Conservation (phyloP, 495 filamentous ascomycete genomes). For the Penicillium maclennaniae region DNA sequence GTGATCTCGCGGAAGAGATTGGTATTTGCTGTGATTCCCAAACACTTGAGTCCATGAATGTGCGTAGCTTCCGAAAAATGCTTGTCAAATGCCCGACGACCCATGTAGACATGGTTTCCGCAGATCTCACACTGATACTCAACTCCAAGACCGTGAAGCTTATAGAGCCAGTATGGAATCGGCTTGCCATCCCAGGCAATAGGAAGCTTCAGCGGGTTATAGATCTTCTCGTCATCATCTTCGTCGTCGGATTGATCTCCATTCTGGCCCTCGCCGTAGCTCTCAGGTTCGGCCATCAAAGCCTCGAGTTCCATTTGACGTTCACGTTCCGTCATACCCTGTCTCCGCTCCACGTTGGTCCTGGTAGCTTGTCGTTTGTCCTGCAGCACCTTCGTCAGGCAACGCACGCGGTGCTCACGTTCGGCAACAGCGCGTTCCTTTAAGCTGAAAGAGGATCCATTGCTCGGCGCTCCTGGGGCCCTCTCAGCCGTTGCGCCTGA, state of each 20-base stretch:
- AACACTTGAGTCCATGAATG: slow-evolving; percentile 85
- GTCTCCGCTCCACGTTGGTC: slow-evolving; percentile 88
- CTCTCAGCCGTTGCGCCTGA: slow-evolving; percentile 28
- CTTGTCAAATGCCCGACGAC: slow-evolving; percentile 92
- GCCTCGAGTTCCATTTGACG: slow-evolving; percentile 87
- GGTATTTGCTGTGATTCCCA: slow-evolving; percentile 85
- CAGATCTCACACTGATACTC: slow-evolving; percentile 96
- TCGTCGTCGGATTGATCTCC: slow-evolving; percentile 67
- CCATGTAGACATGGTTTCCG: slow-evolving; percentile 97
- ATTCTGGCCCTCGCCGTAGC: slow-evolving; percentile 41
- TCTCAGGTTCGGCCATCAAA: slow-evolving; percentile 62
- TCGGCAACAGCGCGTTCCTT: slow-evolving; percentile 91
- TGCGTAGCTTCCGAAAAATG: slow-evolving; percentile 94
- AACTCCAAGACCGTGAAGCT: slow-evolving; percentile 90
- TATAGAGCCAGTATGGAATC: slow-evolving; percentile 98
- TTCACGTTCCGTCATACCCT: slow-evolving; percentile 94
- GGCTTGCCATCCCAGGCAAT: slow-evolving; percentile 98
- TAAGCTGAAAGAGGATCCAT: slow-evolving; percentile 41
- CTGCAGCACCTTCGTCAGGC: slow-evolving; percentile 70
- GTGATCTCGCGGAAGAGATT: slow-evolving; percentile 93
- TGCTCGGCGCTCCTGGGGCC: slow-evolving; percentile 18
- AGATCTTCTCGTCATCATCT: slow-evolving; percentile 74
- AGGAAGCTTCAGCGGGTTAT: slow-evolving; percentile 94
- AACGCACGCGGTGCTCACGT: slow-evolving; percentile 77
- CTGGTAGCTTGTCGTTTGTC: slow-evolving; percentile 78